phyloP scores from a whole-genome alignment of 1,284 basidiomycete genomes.

The Pseudomicrostroma phylloplanum region DNA sequence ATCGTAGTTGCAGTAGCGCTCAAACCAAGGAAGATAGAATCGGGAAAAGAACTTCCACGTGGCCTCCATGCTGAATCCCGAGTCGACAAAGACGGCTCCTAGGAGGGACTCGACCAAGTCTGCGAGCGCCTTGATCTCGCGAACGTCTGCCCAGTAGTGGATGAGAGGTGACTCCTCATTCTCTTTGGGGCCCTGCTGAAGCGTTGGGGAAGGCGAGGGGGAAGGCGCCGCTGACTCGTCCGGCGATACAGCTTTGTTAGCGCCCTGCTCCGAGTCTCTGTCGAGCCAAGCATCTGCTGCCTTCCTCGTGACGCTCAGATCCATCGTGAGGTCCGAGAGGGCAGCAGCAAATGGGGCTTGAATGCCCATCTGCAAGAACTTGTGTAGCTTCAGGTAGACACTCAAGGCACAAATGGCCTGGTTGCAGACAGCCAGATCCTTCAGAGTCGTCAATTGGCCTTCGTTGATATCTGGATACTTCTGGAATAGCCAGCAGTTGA shows the following conservation, averaged over 20 bases:
- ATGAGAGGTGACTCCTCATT: background rate
- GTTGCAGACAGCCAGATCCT: conserved; percentile 21
- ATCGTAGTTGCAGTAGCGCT: conserved; percentile 6
- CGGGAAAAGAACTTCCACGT: conserved; percentile 15
- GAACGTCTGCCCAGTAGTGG: background rate
- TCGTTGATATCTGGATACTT: conserved; percentile 15
- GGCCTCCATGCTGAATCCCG: conserved; percentile 17
- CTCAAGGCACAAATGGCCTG: conserved; percentile 20
- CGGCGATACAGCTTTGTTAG: background rate
- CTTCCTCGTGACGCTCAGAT: background rate
- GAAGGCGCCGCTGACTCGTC: background rate
- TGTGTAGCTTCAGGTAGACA: conserved; percentile 13
- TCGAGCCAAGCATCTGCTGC: background rate
- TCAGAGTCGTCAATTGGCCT: conserved; percentile 25
- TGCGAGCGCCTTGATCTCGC: conserved; percentile 20
- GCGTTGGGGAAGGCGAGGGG: background rate
- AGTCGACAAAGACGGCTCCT: conserved; percentile 30
- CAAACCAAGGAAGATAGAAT: conserved; percentile 21
- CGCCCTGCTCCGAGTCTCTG: background rate
- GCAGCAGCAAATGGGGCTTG: conserved; percentile 1
- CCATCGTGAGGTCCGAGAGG: background rate
- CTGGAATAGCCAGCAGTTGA: conserved; percentile 14
- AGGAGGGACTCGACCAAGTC: conserved; percentile 30
- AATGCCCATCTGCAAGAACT: conserved; percentile 18
- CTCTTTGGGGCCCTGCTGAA: background rate